A percentile compares a stretch with the other conserved stretches of the same genome.
Evolutionary conservation across 2,329 filamentous ascomycete genomes (phyloP).

Genomic region (Cordyceps cateniannulata): DNA sequence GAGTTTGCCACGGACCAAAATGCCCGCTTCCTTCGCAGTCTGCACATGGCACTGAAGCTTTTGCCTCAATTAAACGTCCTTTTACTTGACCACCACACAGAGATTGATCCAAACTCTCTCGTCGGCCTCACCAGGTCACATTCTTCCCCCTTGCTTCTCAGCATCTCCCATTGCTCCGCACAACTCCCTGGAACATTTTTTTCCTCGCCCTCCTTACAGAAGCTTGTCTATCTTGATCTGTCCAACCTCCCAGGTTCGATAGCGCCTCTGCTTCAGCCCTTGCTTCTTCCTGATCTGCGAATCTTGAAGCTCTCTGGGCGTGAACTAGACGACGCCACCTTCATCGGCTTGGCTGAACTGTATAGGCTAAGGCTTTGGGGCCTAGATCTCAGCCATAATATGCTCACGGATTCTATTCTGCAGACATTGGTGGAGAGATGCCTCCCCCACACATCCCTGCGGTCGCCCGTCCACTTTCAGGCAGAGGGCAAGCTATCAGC

Average conservation of each 20-base stretch:
- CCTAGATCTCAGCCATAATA: conserved; percentile 47
- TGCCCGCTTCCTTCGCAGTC: conserved; percentile 26
- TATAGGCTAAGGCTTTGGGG: conserved; percentile 46
- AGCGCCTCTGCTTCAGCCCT: conserved; percentile 26
- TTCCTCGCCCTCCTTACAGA: conserved; percentile 26
- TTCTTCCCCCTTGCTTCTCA: conserved; percentile 34
- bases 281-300: conserved; percentile 39
- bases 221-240: conserved; percentile 46
- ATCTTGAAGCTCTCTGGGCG: conserved; percentile 45
- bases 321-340: conserved; percentile 36
- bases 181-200: conserved; percentile 37
- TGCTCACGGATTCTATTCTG: conserved; percentile 40
- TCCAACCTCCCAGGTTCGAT: conserved; percentile 43
- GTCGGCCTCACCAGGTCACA: conserved; percentile 15
- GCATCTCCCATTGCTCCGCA: conserved; percentile 34
- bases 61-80: conserved; percentile 41
- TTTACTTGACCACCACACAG: conserved; percentile 40
- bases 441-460: conserved; percentile 27
- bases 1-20: conserved; percentile 35
- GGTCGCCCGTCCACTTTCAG: conserved; percentile 31
- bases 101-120: conserved; percentile 36
- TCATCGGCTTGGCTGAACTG: conserved; percentile 25
- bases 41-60: conserved; percentile 30
- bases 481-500: conserved; percentile 39
- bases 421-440: conserved; percentile 23